Conservation (phyloP, 148 eudicot species). For the Pharnaceum exiguum region DNA sequence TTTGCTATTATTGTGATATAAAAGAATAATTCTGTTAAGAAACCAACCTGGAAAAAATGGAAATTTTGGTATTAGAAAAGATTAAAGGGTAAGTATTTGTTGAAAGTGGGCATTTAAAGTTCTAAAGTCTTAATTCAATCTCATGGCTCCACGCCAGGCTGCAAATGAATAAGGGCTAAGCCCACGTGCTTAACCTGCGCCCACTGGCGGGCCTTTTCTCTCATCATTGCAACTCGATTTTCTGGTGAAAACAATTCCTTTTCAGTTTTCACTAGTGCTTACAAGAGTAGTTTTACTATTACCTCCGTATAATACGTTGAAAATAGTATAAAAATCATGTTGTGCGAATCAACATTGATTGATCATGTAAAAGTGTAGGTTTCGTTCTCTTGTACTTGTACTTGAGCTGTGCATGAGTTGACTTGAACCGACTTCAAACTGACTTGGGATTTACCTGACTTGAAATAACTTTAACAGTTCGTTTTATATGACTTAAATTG, state of each 20-base stretch:
- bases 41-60: background rate
- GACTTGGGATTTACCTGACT: too few species aligned
- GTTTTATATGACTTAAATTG: too few species aligned
- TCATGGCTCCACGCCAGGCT: slow-evolving; percentile 6
- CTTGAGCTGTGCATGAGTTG: too few species aligned
- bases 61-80: background rate
- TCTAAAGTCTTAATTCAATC: background rate
- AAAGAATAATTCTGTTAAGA: background rate
- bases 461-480: too few species aligned
- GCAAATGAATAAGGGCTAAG: slow-evolving; percentile 22
- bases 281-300: background rate
- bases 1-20: too few species aligned
- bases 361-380: too few species aligned
- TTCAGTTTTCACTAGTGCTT: slow-evolving; percentile 12
- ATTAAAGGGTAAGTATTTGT: background rate
- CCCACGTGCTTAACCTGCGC: slow-evolving; percentile 30
- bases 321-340: background rate
- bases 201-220: slow-evolving; percentile 6
- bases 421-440: too few species aligned
- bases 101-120: background rate
- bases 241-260: slow-evolving; percentile 16
- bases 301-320: background rate
- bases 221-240: slow-evolving; percentile 25
- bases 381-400: too few species aligned
- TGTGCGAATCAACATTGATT: background rate